phyloP scores from a whole-genome alignment of 192 early-diverging fungal species.

The Helicostylum pulchrum region DNA sequence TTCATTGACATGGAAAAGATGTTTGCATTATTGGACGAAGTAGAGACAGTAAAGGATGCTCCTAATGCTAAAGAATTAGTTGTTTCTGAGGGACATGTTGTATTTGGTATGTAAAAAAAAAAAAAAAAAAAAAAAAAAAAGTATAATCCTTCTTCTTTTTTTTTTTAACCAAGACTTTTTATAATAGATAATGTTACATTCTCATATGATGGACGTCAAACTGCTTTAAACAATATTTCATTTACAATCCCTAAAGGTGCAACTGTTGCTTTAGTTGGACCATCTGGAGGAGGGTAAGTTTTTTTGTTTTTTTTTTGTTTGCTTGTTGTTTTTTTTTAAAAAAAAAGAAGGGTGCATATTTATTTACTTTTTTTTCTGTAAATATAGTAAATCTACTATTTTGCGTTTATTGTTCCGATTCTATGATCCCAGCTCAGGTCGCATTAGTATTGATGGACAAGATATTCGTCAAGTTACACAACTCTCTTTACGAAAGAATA shows the following conservation, averaged over 20 bases:
- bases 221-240: constrained; percentile 66
- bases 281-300: constrained; percentile 62
- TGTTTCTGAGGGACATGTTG: constrained; percentile 58
- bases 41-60: constrained; percentile 59
- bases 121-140: constrained; percentile 9
- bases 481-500: constrained; percentile 69
- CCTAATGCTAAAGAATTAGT: constrained; percentile 59
- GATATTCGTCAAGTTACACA: constrained; percentile 67
- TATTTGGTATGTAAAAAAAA: constrained; percentile 51
- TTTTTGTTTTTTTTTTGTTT: neutral
- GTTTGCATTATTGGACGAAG: constrained; percentile 77
- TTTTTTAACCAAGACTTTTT: neutral
- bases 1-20: constrained; percentile 98
- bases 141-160: constrained; percentile 1
- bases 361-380: neutral
- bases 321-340: neutral
- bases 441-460: constrained; percentile 85
- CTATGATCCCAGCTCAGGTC: constrained; percentile 81
- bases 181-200: constrained; percentile 55
- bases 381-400: constrained; percentile 63
- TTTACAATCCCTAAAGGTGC: constrained; percentile 68
- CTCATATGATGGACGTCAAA: constrained; percentile 62
- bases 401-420: constrained; percentile 84
- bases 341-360: neutral
- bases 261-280: constrained; percentile 79